Conservation (phyloP, 2,329 filamentous ascomycete species). For the Stachybotrys echinatus region DNA sequence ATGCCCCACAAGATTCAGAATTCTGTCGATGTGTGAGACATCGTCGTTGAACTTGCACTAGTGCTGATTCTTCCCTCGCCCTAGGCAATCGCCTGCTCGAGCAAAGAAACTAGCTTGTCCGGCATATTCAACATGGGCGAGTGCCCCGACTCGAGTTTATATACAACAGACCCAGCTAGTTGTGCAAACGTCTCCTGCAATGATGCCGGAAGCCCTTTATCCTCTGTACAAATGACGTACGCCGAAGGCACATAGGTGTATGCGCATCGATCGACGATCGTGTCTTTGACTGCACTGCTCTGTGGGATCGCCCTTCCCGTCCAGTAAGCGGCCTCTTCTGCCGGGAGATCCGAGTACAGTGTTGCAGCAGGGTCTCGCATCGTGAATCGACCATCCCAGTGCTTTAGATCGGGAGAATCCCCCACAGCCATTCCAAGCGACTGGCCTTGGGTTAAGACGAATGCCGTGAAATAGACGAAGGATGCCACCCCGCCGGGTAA, state of each 20-base stretch:
- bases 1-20: too few relatives aligned
- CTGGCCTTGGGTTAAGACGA: conserved; percentile 2
- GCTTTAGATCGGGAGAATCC: neutral
- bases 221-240: conserved; percentile 1
- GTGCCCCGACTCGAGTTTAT: neutral
- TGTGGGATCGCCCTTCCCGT: conserved; percentile 2
- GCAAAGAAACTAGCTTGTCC: too few relatives aligned
- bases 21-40: too few relatives aligned
- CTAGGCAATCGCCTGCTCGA: too few relatives aligned
- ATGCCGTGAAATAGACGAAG: conserved; percentile 1
- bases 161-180: neutral
- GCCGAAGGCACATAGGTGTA: neutral
- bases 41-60: too few relatives aligned
- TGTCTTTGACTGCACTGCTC: neutral
- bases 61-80: too few relatives aligned
- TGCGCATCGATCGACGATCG: neutral
- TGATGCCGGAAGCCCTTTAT: neutral
- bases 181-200: conserved; percentile 2
- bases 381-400: conserved; percentile 1
- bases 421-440: conserved; percentile 2
- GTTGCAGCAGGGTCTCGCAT: conserved; percentile 2
- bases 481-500: neutral
- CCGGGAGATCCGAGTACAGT: conserved; percentile 2
- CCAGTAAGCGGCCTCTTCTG: conserved; percentile 1
- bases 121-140: conserved; percentile 3